Conservation (phyloP, 768 basidiomycete genomes). For the Lactarius sp. region DNA sequence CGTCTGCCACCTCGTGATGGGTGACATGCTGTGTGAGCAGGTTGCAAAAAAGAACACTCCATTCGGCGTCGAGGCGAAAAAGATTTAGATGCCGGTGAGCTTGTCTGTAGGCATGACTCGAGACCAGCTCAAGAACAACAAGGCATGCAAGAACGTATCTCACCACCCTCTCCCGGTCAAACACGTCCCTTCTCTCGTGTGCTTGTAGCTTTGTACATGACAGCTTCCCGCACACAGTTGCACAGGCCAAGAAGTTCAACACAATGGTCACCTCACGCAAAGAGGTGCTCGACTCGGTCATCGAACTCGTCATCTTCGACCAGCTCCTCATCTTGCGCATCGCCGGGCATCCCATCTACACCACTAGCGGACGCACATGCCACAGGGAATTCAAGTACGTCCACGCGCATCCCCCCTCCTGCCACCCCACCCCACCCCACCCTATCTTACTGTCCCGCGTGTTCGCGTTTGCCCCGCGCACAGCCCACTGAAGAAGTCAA, state of each 20-base stretch:
- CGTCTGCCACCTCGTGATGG: too few species aligned
- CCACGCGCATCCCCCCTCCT: neutral
- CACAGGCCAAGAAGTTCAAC: conserved; percentile 95
- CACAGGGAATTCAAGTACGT: conserved; percentile 91
- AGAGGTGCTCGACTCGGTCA: conserved; percentile 88
- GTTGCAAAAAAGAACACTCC: too few species aligned
- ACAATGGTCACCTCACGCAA: conserved; percentile 76
- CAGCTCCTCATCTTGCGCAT: conserved; percentile 95
- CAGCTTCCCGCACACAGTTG: conserved; percentile 97
- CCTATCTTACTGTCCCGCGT: neutral
- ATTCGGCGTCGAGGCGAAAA: too few species aligned
- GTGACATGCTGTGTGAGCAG: too few species aligned
- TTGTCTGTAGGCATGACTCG: too few species aligned
- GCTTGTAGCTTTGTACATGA: conserved; percentile 73
- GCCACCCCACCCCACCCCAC: neutral
- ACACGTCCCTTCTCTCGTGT: too few species aligned
- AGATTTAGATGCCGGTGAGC: too few species aligned
- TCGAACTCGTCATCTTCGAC: conserved; percentile 90
- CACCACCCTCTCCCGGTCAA: too few species aligned
- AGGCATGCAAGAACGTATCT: too few species aligned
- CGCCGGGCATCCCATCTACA: conserved; percentile 92
- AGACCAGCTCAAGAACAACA: too few species aligned
- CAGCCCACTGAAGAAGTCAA: conserved; percentile 96
- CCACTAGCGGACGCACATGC: conserved; percentile 89
- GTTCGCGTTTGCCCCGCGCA: neutral